These are phyloP conservation scores for Cladophialophora yegresii DNA, from an alignment of 2,329 filamentous ascomycete genomes.

Conservation along the genomic window DNA sequence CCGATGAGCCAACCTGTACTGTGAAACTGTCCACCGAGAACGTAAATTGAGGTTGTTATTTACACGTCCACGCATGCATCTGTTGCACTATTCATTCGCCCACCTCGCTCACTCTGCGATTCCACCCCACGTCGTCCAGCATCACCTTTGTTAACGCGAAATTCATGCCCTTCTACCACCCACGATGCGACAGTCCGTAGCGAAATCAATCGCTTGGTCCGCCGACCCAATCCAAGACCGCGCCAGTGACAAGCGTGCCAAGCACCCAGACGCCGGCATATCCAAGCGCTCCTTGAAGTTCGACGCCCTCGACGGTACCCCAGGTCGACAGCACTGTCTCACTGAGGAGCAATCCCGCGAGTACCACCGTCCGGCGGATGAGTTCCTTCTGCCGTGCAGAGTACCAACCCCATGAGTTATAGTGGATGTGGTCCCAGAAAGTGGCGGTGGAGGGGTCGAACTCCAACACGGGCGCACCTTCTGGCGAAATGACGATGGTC, in stretches of 20 bases:
- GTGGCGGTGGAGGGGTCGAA: slow-evolving; percentile 68
- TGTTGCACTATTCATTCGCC: neutral
- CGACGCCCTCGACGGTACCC: slow-evolving; percentile 69
- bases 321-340: slow-evolving; percentile 66
- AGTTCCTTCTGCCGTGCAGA: slow-evolving; percentile 63
- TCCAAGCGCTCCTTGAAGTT: slow-evolving; percentile 66
- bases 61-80: neutral
- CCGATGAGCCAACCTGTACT: neutral
- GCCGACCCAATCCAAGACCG: slow-evolving; percentile 55
- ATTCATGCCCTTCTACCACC: neutral
- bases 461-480: slow-evolving; percentile 36
- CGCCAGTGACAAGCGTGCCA: slow-evolving; percentile 63
- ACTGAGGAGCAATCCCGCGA: slow-evolving; percentile 50
- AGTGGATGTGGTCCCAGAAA: slow-evolving; percentile 66
- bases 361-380: slow-evolving; percentile 61
- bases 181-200: neutral
- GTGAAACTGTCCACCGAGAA: neutral
- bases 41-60: neutral
- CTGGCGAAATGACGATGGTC: slow-evolving; percentile 15
- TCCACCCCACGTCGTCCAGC: neutral
- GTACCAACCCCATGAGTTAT: slow-evolving; percentile 62
- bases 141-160: neutral
- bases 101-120: neutral
- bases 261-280: slow-evolving; percentile 77
- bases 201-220: slow-evolving; percentile 39